Base-by-base conservation (phyloP, 2,329 filamentous ascomycete genomes). In the Microsporum audouinii region DNA sequence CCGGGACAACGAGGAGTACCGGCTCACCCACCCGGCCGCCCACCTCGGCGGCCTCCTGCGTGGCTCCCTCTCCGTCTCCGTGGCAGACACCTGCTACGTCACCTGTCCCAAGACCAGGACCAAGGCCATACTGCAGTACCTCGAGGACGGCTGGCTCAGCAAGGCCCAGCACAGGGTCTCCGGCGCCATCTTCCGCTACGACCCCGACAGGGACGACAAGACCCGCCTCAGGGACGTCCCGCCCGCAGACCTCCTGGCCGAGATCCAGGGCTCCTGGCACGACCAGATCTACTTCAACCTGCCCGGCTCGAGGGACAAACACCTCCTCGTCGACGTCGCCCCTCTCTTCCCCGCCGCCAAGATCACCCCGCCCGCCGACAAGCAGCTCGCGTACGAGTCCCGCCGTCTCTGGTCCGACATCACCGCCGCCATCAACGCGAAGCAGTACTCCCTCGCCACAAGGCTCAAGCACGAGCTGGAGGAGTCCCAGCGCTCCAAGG, bases 71-170 rank as follows among this genome's bases (percentile, higher is more conserved):
- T 91, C 87, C 68, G 87, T 99, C 64, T 91, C 88, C 6, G 94
- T 99, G 27, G 88, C 91, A 55, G 94, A 99, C 69, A 83, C 86
- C 65, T 94, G 90, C 69, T 95, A 88, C 72, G 82, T 97, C 63
- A 91, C 86, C 43, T 99, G 94, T 75, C 83, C 88, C n/a, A 86
- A 91, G 77, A 96, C 91, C 1, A 88, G 86, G 71, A 83, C 95
- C 66, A 97, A 97, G 77, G 88, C 87, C 17, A 96, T 99, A 65
- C 77, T 99, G 55, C 87, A 95, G 69, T 99, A 99, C 72, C 79
- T 91, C 60, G 92, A 97, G 70, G 92, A 97, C 68, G 91, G 91
- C 57, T 99, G 94, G 91, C 81, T 97, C 34, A 89, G 91, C 55
- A 89, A 89, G 66, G 84, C 89, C 23, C 92, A 95, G 68, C 96